Evolutionary conservation across 768 basidiomycete species (phyloP).

Genomic region (Rickenella mellea): DNA sequence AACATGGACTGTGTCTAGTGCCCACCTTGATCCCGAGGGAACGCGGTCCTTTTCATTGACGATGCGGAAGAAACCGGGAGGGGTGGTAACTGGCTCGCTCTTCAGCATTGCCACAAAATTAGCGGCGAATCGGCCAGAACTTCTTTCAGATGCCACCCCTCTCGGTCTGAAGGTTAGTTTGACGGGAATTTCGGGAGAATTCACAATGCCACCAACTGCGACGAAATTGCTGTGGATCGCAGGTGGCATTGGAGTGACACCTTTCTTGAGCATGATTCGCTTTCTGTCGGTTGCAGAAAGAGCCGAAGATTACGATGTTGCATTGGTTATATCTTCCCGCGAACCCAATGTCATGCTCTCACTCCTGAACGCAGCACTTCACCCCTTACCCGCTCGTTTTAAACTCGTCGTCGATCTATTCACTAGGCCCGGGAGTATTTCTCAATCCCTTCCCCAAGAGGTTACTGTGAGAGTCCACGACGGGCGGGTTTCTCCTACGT

Average conservation of each 20-base stretch:
- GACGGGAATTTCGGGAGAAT: conserved; percentile 45
- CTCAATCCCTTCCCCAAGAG: conserved; percentile 9
- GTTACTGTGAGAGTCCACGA: conserved; percentile 5
- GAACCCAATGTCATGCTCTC: conserved; percentile 43
- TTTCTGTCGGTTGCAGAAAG: conserved; percentile 7
- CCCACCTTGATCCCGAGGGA: conserved; percentile 12
- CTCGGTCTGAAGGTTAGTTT: conserved; percentile 35
- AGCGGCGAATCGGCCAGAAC: conserved; percentile 26
- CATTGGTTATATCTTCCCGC: conserved; percentile 38
- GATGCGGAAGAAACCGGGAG: conserved; percentile 44
- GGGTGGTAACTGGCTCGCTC: conserved; percentile 46
- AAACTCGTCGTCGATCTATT: conserved; percentile 6
- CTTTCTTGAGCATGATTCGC: conserved; percentile 46
- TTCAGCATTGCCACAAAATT: conserved; percentile 39
- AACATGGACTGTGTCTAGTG: conserved; percentile 51
- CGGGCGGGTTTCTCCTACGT: conserved; percentile 11
- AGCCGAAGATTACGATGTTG: conserved; percentile 25
- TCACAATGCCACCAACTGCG: conserved; percentile 21
- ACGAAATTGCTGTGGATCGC: conserved; percentile 44
- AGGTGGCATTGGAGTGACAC: conserved; percentile 58
- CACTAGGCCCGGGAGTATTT: conserved; percentile 1
- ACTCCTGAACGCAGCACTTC: conserved; percentile 26
- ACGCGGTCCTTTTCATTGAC: conserved; percentile 34
- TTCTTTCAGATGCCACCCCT: conserved; percentile 27
- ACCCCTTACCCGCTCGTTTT: conserved; percentile 25